Percentiles rank a stretch among this genome's conserved stretches.
Conservation (phyloP, 1,284 basidiomycete species). For the Lignosus rhinocerotis region DNA sequence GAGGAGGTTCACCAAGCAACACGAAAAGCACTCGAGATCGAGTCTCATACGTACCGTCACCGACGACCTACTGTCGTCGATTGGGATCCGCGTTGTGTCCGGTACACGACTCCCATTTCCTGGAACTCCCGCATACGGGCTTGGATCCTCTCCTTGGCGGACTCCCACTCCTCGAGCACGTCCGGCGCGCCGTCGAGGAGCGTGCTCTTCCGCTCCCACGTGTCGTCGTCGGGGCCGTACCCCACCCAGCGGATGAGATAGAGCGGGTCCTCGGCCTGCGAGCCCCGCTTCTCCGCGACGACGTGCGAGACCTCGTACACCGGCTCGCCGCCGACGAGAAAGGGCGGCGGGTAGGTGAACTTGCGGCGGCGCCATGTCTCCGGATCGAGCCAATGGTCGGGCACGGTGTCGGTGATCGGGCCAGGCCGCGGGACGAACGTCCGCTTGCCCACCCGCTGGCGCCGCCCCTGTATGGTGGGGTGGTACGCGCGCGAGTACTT, state of each 20-base stretch:
- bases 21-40: too few species aligned
- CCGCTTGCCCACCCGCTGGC: conserved; percentile 25
- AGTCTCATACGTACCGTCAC: background rate
- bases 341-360: conserved; percentile 23
- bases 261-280: conserved; percentile 13
- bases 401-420: conserved; percentile 33
- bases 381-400: conserved; percentile 32
- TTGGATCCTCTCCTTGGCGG: conserved; percentile 24
- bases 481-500: conserved; percentile 41
- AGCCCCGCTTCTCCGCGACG: conserved; percentile 29
- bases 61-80: background rate
- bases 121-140: conserved; percentile 29
- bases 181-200: conserved; percentile 34
- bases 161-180: conserved; percentile 36
- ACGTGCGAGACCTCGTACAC: conserved; percentile 39
- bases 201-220: conserved; percentile 41
- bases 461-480: conserved; percentile 33
- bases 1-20: too few species aligned
- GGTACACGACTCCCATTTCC: conserved; percentile 19
- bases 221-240: conserved; percentile 47
- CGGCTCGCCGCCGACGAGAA: conserved; percentile 23
- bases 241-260: conserved; percentile 50
- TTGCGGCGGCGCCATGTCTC: conserved; percentile 5
- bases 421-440: conserved; percentile 24
- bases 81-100: background rate